Base-by-base conservation (phyloP, 2,329 filamentous ascomycete species). In the Cyphellophora attinorum region DNA sequence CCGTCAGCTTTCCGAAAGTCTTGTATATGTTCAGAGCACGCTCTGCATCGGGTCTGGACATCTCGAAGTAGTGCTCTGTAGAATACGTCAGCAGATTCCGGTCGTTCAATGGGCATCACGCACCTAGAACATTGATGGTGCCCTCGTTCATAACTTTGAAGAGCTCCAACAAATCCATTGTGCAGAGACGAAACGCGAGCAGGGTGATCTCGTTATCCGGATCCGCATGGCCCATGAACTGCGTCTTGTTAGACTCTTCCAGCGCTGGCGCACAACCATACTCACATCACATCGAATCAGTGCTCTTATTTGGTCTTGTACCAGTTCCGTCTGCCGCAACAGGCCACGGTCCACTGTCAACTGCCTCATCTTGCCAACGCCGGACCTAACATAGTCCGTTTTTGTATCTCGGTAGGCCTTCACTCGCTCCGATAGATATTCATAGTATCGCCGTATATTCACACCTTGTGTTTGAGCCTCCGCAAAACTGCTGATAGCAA, bases 61-160 rank as follows among this genome's bases (percentile, higher is more conserved):
- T 89, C 63, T 98, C 91, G 51, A 98, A 98, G 60, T 96, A 98
- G 59, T 93, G 85, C 50, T 91, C 86, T 93, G 44, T 14, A 35
- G 19, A 15, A 28, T 6, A 44, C 54, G 30, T 55, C 51, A 14
- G 6, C 6, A 16, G 32, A 33, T 12, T 11, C 11, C 31, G 49
- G 27, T 51, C 40, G 40, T 29, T 25, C 37, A 25, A 28, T 11
- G 18, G 6, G 6, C 25, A 38, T 13, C 13, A 53, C 76, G 46
- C 67, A 93, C 89, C 85, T 38, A 98, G 67, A 40, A 98, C 85
- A 59, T 93, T 95, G 62, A 98, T 98, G 54, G 94, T 84, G 31
- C 85, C 91, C 61, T 95, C 86, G 54, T 98, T 98, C 62, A 95
- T 81, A 30, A 91, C 85, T 52, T 93, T 86, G 64, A 94, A 98